A percentile compares a stretch with the other conserved stretches of the same genome.
phyloP scores from a whole-genome alignment of 2,329 filamentous ascomycete genomes.

The Tolypocladium tundrense region DNA sequence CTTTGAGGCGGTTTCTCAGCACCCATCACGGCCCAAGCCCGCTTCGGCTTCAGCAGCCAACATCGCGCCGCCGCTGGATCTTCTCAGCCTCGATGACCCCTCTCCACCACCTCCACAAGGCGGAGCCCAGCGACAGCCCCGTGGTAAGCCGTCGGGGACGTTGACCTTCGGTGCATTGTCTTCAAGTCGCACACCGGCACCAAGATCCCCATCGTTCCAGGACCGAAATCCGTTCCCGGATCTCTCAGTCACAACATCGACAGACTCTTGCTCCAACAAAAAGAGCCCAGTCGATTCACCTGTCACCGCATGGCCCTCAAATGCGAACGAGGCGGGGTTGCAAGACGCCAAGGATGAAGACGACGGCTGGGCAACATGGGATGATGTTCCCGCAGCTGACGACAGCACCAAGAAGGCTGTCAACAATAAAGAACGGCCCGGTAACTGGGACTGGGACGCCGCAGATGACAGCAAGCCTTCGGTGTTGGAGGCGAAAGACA shows the following conservation, averaged over 20 bases:
- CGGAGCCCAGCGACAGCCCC: slow-evolving; percentile 13
- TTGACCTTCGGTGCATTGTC: slow-evolving; percentile 17
- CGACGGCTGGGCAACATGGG: slow-evolving; percentile 43
- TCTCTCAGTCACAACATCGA: slow-evolving; percentile 34
- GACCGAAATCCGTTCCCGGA: slow-evolving; percentile 43
- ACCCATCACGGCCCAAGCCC: slow-evolving; percentile 5
- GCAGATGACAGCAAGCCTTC: slow-evolving; percentile 21
- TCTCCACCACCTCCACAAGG: slow-evolving; percentile 8
- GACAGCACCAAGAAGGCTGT: slow-evolving; percentile 9
- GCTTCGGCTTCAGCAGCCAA: slow-evolving; percentile 8
- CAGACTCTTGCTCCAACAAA: slow-evolving; percentile 20
- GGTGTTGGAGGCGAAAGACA: slow-evolving; percentile 14
- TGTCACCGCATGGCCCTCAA: slow-evolving; percentile 33
- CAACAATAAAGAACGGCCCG: slow-evolving; percentile 9
- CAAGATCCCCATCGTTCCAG: slow-evolving; percentile 42
- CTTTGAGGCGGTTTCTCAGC: slow-evolving; percentile 37
- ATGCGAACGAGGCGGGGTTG: too few species aligned
- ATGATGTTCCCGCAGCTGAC: slow-evolving; percentile 27
- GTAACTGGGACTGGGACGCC: slow-evolving; percentile 41
- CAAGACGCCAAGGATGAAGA: slow-evolving; percentile 21
- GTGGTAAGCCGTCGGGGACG: slow-evolving; percentile 18
- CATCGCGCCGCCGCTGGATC: slow-evolving; percentile 24
- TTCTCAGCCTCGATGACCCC: slow-evolving; percentile 28
- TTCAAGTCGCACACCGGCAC: slow-evolving; percentile 30
- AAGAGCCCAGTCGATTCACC: slow-evolving; percentile 25